Evolutionary conservation across 176 grass and related monocot species (phyloP).

Genomic region (Oryza coarctata): DNA sequence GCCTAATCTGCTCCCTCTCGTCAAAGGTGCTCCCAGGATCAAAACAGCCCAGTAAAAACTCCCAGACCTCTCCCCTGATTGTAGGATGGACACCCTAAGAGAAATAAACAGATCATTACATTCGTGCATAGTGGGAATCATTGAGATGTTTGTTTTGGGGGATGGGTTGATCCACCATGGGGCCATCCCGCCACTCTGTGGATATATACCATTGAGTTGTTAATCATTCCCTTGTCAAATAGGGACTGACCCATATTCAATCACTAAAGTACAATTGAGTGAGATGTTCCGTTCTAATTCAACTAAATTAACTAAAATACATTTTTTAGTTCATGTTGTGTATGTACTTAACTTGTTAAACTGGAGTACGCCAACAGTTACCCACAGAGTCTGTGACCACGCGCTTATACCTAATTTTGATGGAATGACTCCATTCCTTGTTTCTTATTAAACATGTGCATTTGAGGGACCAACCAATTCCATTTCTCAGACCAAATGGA

Average conservation of each 20-base stretch:
- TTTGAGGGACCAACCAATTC: not conserved
- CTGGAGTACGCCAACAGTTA: not conserved
- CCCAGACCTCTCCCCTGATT: constrained; percentile 94
- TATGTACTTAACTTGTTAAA: not conserved
- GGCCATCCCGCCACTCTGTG: not conserved
- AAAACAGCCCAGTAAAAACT: constrained; percentile 89
- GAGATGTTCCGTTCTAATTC: not conserved
- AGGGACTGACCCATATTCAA: not conserved
- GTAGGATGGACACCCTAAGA: constrained; percentile 89
- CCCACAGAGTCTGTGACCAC: not conserved
- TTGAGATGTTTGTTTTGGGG: not conserved
- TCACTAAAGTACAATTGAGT: not conserved
- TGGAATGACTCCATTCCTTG: not conserved
- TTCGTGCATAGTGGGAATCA: not conserved
- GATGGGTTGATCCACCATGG: not conserved
- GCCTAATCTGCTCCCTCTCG: constrained; percentile 74
- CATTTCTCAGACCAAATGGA: not conserved
- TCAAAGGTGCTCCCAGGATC: constrained; percentile 82
- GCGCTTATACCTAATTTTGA: not conserved
- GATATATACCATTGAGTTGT: not conserved
- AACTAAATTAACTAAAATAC: not conserved
- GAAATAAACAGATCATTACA: constrained; percentile 8
- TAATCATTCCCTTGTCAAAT: not conserved
- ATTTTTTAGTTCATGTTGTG: no score
- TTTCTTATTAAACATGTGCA: no score